A percentile compares a stretch with the other conserved stretches of the same genome.
Evolutionary conservation across 73 alveolate genomes (phyloP).

Genomic region (Paramecium caudatum): DNA sequence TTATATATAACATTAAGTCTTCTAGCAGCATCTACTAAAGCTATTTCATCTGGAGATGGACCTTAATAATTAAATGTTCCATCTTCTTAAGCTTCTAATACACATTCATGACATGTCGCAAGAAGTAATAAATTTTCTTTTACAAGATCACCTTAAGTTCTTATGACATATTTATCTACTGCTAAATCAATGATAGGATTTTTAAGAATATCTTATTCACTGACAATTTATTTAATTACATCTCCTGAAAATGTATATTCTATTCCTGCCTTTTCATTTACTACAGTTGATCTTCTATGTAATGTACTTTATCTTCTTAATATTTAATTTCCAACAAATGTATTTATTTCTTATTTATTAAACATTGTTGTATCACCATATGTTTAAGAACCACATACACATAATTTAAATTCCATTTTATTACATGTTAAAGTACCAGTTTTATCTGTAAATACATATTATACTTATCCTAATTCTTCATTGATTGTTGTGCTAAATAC

Average conservation of each 20-base stretch:
- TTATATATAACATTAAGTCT: constrained; percentile 65
- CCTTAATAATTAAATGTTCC: constrained; percentile 81
- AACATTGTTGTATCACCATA: constrained; percentile 76
- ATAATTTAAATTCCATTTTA: constrained; percentile 83
- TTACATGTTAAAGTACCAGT: constrained; percentile 90
- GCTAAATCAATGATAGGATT: constrained; percentile 1
- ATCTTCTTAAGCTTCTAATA: constrained; percentile 73
- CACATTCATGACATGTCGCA: constrained; percentile 81
- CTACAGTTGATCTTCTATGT: constrained; percentile 55
- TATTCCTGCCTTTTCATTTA: constrained; percentile 71
- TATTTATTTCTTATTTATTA: constrained; percentile 5
- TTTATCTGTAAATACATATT: constrained; percentile 84
- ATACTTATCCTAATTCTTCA: constrained; percentile 85
- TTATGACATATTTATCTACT: background rate
- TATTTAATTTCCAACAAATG: constrained; percentile 42
- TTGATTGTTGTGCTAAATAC: constrained; percentile 78
- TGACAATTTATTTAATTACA: background rate
- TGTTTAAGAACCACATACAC: constrained; percentile 64
- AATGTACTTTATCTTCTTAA: constrained; percentile 69
- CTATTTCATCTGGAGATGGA: constrained; percentile 80
- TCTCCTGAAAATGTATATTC: constrained; percentile 47
- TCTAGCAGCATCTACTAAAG: constrained; percentile 80
- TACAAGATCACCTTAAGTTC: constrained; percentile 67
- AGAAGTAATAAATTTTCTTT: constrained; percentile 66
- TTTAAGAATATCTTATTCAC: background rate